Evolutionary conservation across 768 basidiomycete species (phyloP).

Genomic region (Leccinum obscurum): DNA sequence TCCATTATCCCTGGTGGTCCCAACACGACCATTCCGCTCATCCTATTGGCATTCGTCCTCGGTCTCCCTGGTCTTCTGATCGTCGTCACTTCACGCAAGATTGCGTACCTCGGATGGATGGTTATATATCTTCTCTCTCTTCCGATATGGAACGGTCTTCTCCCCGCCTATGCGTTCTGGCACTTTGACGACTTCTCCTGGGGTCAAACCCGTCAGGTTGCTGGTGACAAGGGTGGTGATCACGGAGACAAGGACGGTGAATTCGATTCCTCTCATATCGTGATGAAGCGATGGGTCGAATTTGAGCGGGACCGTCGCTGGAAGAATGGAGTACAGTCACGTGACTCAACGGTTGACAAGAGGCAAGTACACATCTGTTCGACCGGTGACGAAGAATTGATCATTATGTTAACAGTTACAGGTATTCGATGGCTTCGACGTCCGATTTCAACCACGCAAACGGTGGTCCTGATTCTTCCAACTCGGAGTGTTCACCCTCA

Average conservation of each 20-base stretch:
- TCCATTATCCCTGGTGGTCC: slow-evolving; percentile 81
- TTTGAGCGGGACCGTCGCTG: slow-evolving; percentile 95
- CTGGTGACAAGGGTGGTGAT: slow-evolving; percentile 67
- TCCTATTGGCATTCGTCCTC: slow-evolving; percentile 90
- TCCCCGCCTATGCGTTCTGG: slow-evolving; percentile 97
- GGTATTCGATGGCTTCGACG: slow-evolving; percentile 79
- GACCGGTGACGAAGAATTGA: slow-evolving; percentile 13
- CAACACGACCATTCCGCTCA: slow-evolving; percentile 85
- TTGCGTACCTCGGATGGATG: slow-evolving; percentile 98
- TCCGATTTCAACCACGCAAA: slow-evolving; percentile 68
- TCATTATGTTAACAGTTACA: slow-evolving; percentile 41
- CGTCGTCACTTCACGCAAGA: slow-evolving; percentile 91
- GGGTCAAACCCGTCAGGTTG: slow-evolving; percentile 89
- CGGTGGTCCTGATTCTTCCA: slow-evolving; percentile 55
- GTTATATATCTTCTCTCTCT: slow-evolving; percentile 87
- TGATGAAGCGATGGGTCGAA: slow-evolving; percentile 99
- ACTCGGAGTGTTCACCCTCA: slow-evolving; percentile 53
- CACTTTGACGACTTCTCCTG: slow-evolving; percentile 99
- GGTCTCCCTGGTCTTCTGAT: slow-evolving; percentile 96
- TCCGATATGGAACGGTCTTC: slow-evolving; percentile 95
- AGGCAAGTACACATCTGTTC: slow-evolving; percentile 45
- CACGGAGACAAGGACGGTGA: slow-evolving; percentile 96
- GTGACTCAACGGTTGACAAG: slow-evolving; percentile 73
- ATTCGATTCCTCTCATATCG: slow-evolving; percentile 94
- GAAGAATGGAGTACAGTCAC: slow-evolving; percentile 83